Conservation (phyloP, 2,329 filamentous ascomycete species). For the Aspergillus pseudoglaucus region DNA sequence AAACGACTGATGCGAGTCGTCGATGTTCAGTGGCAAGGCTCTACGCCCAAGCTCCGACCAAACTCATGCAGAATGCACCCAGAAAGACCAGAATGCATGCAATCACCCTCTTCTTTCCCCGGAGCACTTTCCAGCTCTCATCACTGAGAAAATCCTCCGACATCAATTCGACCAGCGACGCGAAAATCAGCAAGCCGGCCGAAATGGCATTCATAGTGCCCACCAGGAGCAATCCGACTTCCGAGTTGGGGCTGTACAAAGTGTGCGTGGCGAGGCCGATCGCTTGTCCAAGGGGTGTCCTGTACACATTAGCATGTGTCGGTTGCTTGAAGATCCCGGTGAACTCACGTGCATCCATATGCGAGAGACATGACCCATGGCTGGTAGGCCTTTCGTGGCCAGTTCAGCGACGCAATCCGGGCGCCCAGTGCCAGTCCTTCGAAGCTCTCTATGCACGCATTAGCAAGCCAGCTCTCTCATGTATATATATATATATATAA, state of each 20-base stretch:
- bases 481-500: no score
- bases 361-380: conserved; percentile 49
- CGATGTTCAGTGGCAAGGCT: no score
- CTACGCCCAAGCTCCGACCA: conserved; percentile 66
- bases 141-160: conserved; percentile 73
- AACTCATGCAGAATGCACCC: conserved; percentile 63
- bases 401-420: neutral
- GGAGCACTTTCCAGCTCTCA: conserved; percentile 63
- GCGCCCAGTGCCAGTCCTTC: neutral
- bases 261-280: conserved; percentile 70
- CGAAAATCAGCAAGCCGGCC: conserved; percentile 68
- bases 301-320: conserved; percentile 25
- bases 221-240: conserved; percentile 67
- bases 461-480: no score
- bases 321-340: neutral
- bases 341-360: conserved; percentile 52
- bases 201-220: conserved; percentile 79
- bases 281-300: conserved; percentile 70
- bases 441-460: conserved; percentile 18
- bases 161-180: conserved; percentile 69
- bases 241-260: conserved; percentile 66
- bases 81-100: conserved; percentile 59
- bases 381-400: neutral
- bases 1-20: no score
- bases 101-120: conserved; percentile 54